Conservation (phyloP, 2,329 filamentous ascomycete species). For the Microsporum canis region DNA sequence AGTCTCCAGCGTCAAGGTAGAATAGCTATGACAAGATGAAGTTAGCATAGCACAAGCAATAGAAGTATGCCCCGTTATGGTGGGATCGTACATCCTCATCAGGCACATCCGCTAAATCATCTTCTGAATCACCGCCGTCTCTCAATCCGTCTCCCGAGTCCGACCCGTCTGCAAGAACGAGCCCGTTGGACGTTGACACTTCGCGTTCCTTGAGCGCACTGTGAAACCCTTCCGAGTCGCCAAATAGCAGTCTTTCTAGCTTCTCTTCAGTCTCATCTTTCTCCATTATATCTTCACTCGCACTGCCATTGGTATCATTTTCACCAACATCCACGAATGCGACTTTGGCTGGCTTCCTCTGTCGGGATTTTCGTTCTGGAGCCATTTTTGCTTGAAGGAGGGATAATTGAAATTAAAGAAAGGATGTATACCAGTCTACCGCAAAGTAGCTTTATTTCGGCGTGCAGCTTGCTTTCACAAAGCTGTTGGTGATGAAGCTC, state of each 20-base stretch:
- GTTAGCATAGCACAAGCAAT: constrained; percentile 2
- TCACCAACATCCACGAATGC: background rate
- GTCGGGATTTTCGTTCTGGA: background rate
- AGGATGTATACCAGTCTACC: background rate
- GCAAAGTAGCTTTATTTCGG: background rate
- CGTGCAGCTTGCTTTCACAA: background rate
- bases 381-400: background rate
- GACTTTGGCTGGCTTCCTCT: background rate
- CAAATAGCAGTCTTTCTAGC: constrained; percentile 78
- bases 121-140: constrained; percentile 39
- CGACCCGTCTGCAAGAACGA: constrained; percentile 24
- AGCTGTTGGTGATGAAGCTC: background rate
- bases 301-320: background rate
- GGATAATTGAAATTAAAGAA: background rate
- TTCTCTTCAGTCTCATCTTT: constrained; percentile 78
- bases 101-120: constrained; percentile 51
- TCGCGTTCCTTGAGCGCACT: constrained; percentile 55
- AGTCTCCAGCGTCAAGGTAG: constrained; percentile 60
- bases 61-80: background rate
- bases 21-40: constrained; percentile 47
- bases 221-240: constrained; percentile 72
- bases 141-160: constrained; percentile 27
- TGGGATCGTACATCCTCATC: constrained; percentile 55
- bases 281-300: constrained; percentile 12
- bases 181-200: constrained; percentile 30